These are phyloP conservation scores for Aspergillus sp. DNA, from an alignment of 2,329 filamentous ascomycete genomes.

Conservation along the genomic window DNA sequence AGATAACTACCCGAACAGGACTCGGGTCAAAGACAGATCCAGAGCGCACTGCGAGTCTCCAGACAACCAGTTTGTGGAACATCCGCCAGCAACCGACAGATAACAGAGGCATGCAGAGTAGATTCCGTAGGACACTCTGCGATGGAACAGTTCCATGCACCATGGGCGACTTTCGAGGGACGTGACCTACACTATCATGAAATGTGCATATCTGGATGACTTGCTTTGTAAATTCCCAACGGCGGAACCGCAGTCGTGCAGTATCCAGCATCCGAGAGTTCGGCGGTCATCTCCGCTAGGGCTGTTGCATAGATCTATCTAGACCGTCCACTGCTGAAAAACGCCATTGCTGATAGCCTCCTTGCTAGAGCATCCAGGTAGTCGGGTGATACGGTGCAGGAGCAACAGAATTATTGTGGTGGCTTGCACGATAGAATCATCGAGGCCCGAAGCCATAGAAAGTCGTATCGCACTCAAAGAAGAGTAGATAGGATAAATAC, in stretches of 20 bases:
- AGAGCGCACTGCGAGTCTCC: not conserved
- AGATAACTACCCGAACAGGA: not conserved
- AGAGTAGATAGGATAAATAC: not conserved
- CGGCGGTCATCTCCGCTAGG: not conserved
- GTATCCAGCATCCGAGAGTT: not conserved
- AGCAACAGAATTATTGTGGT: not conserved
- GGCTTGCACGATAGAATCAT: constrained; percentile 2
- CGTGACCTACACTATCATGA: not conserved
- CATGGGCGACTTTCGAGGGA: not conserved
- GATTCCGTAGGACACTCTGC: not conserved
- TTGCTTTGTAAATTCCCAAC: not conserved
- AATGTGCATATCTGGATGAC: not conserved
- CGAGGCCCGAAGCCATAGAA: constrained; percentile 1
- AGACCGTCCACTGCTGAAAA: not conserved
- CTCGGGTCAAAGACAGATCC: not conserved
- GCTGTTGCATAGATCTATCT: constrained; percentile 1
- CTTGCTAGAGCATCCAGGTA: not conserved
- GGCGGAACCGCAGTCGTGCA: not conserved
- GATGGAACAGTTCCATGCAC: not conserved
- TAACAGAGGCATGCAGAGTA: not conserved
- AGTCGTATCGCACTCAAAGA: not conserved
- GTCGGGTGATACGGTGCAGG: constrained; percentile 4
- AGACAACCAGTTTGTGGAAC: not conserved
- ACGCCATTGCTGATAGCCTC: not conserved
- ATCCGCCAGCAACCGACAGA: not conserved